Conservation (phyloP, 192 early-diverging fungal species). For the Dissophora globulifera region DNA sequence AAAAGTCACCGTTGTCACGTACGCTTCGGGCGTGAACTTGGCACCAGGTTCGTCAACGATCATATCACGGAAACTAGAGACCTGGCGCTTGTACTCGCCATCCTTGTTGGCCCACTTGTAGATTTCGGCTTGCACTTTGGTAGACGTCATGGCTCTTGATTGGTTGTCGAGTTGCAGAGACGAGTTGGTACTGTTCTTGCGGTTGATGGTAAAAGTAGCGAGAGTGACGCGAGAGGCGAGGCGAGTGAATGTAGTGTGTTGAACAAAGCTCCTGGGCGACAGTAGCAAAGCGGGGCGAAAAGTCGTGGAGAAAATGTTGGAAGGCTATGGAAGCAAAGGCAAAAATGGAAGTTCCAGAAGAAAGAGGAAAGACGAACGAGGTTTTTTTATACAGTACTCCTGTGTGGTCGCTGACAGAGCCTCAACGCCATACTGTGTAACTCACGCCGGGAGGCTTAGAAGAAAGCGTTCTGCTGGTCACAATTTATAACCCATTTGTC, state of each 20-base stretch:
- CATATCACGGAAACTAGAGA: conserved; percentile 74
- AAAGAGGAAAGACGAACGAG: background rate
- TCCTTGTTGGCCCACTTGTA: conserved; percentile 69
- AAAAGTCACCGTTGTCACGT: conserved; percentile 12
- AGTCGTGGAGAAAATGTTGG: conserved; percentile 22
- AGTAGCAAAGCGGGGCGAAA: background rate
- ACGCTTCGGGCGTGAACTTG: conserved; percentile 79
- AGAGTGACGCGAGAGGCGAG: background rate
- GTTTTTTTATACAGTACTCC: no score
- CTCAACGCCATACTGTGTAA: no score
- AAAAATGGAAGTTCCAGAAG: no score
- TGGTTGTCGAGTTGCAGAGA: no score
- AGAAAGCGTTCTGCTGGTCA: no score
- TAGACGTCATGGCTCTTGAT: no score
- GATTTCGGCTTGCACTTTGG: conserved; percentile 46
- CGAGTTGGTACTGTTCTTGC: conserved; percentile 11
- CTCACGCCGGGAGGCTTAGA: no score
- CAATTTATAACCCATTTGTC: no score
- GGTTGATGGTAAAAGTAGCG: conserved; percentile 5
- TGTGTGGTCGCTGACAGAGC: no score
- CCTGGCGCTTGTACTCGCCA: conserved; percentile 84
- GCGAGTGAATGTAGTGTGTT: background rate
- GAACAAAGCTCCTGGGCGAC: background rate
- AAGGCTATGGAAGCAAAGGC: background rate
- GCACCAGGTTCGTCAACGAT: conserved; percentile 67